Percentiles rank a stretch among this genome's conserved stretches.
phyloP scores from a whole-genome alignment of 2,329 filamentous ascomycete species.

The Pestalotiopsis sp. region DNA sequence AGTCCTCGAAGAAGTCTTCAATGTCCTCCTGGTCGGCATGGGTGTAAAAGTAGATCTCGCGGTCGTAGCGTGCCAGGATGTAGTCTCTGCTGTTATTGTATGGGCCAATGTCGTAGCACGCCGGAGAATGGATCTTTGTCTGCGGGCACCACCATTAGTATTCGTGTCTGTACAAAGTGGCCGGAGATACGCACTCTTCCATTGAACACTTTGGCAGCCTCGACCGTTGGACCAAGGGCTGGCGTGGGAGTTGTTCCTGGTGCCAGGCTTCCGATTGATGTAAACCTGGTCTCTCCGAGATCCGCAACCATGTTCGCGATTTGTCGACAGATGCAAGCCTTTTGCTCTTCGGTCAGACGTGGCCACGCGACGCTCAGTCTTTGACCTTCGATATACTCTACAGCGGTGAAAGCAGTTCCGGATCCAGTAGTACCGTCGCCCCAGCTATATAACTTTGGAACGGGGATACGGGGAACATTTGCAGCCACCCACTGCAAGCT shows the following conservation, averaged over 20 bases:
- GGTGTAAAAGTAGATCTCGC: slow-evolving; percentile 16
- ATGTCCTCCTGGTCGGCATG: slow-evolving; percentile 9
- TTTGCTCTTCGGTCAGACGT: slow-evolving; percentile 7
- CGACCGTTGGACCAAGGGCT: slow-evolving; percentile 14
- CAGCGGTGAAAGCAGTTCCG: slow-evolving; percentile 11
- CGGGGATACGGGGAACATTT: slow-evolving; percentile 16
- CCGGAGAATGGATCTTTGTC: slow-evolving; percentile 14
- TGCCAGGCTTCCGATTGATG: slow-evolving; percentile 15
- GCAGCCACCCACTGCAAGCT: slow-evolving; percentile 15
- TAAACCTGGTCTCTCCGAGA: slow-evolving; percentile 13
- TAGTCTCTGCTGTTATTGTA: slow-evolving; percentile 17
- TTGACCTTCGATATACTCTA: slow-evolving; percentile 14
- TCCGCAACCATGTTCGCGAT: slow-evolving; percentile 14
- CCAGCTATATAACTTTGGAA: slow-evolving; percentile 12
- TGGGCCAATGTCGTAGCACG: slow-evolving; percentile 16
- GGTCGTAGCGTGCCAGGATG: slow-evolving; percentile 16
- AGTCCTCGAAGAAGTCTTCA: slow-evolving; percentile 6
- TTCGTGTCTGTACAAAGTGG: background rate
- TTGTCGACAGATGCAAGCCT: slow-evolving; percentile 3
- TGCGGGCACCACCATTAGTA: background rate
- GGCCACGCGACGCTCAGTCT: slow-evolving; percentile 13
- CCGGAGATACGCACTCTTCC: background rate
- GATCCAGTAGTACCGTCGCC: slow-evolving; percentile 6
- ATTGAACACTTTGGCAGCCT: slow-evolving; percentile 15
- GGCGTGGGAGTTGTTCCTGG: background rate